A percentile compares a stretch with the other conserved stretches of the same genome.
Conservation (phyloP, 2,329 filamentous ascomycete species). For the Penicillium rolfsii region DNA sequence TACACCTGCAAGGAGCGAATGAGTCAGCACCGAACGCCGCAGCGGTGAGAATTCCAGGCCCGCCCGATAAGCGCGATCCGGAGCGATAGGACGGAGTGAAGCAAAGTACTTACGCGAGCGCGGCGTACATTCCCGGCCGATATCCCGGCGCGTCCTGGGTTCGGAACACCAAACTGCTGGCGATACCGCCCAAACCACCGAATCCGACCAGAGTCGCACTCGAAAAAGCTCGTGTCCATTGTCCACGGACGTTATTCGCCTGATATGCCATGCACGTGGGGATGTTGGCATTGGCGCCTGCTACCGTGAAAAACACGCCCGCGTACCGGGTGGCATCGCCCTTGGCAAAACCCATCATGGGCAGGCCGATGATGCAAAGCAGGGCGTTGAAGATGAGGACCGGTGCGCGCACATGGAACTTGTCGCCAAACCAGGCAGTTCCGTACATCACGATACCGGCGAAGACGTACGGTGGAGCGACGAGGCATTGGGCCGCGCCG, state of each 20-base stretch:
- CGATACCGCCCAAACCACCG: conserved; percentile 78
- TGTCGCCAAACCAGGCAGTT: conserved; percentile 67
- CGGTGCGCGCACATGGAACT: conserved; percentile 66
- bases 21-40: background rate
- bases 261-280: conserved; percentile 77
- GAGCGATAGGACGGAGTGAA: background rate
- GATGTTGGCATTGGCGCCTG: conserved; percentile 76
- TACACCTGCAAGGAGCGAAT: conserved; percentile 31
- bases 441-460: conserved; percentile 65
- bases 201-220: conserved; percentile 75
- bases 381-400: conserved; percentile 68
- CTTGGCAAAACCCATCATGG: conserved; percentile 70
- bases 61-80: background rate
- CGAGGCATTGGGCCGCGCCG: conserved; percentile 68
- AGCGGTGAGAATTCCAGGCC: background rate
- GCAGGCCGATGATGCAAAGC: conserved; percentile 68
- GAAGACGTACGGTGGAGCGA: conserved; percentile 70
- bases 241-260: conserved; percentile 83
- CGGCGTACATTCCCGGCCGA: conserved; percentile 40
- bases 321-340: conserved; percentile 66
- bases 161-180: conserved; percentile 72
- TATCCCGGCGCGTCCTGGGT: conserved; percentile 41
- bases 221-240: conserved; percentile 84
- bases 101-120: conserved; percentile 34
- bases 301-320: conserved; percentile 74